Evolutionary conservation across 371 early-diverging fungal species (phyloP).

Genomic region (Coemansia sp.): DNA sequence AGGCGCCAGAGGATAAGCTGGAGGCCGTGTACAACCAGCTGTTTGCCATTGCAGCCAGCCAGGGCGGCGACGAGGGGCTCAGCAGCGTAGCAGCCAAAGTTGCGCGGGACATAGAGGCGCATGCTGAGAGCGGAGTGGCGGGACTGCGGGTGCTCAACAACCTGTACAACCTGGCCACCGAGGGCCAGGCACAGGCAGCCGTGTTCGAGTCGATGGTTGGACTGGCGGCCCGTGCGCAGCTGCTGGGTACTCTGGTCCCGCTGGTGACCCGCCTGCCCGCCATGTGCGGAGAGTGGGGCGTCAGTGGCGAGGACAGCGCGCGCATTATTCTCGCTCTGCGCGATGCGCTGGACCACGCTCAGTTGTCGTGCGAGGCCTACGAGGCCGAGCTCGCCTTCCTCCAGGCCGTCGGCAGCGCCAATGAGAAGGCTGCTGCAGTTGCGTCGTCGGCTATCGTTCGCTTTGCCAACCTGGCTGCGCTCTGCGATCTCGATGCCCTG

Average conservation of each 20-base stretch:
- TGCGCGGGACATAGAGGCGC: slow-evolving; percentile 18
- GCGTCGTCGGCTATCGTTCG: slow-evolving; percentile 63
- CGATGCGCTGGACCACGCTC: slow-evolving; percentile 47
- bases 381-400: slow-evolving; percentile 52
- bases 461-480: slow-evolving; percentile 69
- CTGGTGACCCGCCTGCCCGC: slow-evolving; percentile 19
- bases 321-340: slow-evolving; percentile 64
- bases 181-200: slow-evolving; percentile 62
- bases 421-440: slow-evolving; percentile 52
- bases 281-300: slow-evolving; percentile 68
- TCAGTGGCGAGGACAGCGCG: slow-evolving; percentile 50
- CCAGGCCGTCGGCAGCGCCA: slow-evolving; percentile 61
- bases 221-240: slow-evolving; percentile 51
- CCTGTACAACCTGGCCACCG: slow-evolving; percentile 79
- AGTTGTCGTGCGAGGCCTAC: slow-evolving; percentile 37
- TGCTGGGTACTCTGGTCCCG: slow-evolving; percentile 15
- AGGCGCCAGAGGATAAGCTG: slow-evolving; percentile 21
- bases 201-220: slow-evolving; percentile 76
- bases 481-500: slow-evolving; percentile 81
- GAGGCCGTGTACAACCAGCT: slow-evolving; percentile 50
- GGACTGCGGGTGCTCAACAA: slow-evolving; percentile 54
- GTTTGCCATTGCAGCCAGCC: slow-evolving; percentile 23
- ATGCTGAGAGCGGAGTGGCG: slow-evolving; percentile 21
- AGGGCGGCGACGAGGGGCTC: slow-evolving; percentile 9
- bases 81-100: slow-evolving; percentile 4